Percentiles rank a stretch among this genome's conserved stretches.
Conservation (phyloP, 192 early-diverging fungal species). For the Powellomyces hirtus region DNA sequence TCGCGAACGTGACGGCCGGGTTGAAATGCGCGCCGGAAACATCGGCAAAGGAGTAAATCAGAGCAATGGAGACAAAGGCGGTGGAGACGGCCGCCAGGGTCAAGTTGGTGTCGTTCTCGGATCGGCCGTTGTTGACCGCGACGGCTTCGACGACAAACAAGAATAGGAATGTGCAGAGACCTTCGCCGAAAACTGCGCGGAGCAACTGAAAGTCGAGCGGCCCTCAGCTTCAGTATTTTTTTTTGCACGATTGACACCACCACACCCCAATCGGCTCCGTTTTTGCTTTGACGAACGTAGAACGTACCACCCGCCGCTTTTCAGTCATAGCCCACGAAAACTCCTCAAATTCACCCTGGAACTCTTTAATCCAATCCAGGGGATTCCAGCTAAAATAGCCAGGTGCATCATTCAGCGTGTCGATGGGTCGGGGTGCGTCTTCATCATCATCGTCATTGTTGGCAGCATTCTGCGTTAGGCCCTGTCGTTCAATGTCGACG, state of each 20-base stretch:
- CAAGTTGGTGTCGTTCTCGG: constrained; percentile 45
- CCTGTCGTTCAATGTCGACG: constrained; percentile 22
- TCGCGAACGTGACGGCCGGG: constrained; percentile 63
- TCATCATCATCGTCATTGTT: constrained; percentile 12
- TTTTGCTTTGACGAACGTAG: neutral
- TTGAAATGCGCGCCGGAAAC: constrained; percentile 67
- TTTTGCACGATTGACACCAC: too few species aligned
- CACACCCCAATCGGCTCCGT: too few species aligned
- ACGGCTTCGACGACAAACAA: constrained; percentile 56
- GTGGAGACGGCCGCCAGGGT: constrained; percentile 51
- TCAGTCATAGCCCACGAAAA: constrained; percentile 52
- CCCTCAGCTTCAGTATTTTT: neutral
- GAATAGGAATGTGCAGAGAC: constrained; percentile 60
- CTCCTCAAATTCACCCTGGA: constrained; percentile 43
- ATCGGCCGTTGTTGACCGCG: constrained; percentile 53
- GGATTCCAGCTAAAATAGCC: constrained; percentile 52
- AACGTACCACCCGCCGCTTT: constrained; percentile 53
- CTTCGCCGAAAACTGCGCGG: constrained; percentile 58
- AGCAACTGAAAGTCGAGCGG: constrained; percentile 42
- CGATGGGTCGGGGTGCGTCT: constrained; percentile 17
- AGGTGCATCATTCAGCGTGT: constrained; percentile 33
- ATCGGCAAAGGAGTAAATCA: constrained; percentile 67
- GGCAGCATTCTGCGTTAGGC: neutral
- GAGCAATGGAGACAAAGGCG: constrained; percentile 48
- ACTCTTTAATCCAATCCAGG: constrained; percentile 47